A percentile compares a stretch with the other conserved stretches of the same genome.
Evolutionary conservation across 129 eudicot genomes (phyloP).

Genomic region (Artemisia annua): DNA sequence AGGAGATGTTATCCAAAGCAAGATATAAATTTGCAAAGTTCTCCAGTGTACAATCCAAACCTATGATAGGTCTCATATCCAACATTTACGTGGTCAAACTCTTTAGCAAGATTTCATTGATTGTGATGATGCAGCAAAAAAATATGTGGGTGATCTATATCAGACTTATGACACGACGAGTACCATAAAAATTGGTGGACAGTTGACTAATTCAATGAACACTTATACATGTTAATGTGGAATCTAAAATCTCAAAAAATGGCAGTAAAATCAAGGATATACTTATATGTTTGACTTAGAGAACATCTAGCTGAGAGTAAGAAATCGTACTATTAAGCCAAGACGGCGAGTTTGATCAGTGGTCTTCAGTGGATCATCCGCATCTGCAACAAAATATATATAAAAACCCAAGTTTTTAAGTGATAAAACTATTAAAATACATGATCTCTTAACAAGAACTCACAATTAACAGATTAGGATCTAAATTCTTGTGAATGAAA

Average conservation of each 20-base stretch:
- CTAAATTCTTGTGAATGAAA: too few relatives aligned
- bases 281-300: not conserved
- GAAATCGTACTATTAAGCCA: constrained; percentile 78
- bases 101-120: too few relatives aligned
- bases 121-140: too few relatives aligned
- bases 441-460: too few relatives aligned
- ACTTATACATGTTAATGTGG: not conserved
- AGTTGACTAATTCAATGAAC: not conserved
- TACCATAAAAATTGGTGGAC: not conserved
- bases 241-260: not conserved
- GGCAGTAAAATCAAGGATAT: not conserved
- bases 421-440: too few relatives aligned
- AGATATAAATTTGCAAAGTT: too few relatives aligned
- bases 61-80: too few relatives aligned
- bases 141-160: too few relatives aligned
- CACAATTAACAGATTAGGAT: too few relatives aligned
- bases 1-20: not conserved
- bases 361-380: constrained; percentile 95
- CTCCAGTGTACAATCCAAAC: too few relatives aligned
- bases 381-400: constrained; percentile 54
- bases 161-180: not conserved
- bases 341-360: constrained; percentile 93
- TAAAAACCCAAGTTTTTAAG: not conserved
- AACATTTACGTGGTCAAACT: too few relatives aligned
- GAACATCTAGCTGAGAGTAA: not conserved